Evolutionary conservation across 2,329 filamentous ascomycete species (phyloP), one percentile per base, ranked within the genome.

Genomic region (Curvularia sp.): DNA sequence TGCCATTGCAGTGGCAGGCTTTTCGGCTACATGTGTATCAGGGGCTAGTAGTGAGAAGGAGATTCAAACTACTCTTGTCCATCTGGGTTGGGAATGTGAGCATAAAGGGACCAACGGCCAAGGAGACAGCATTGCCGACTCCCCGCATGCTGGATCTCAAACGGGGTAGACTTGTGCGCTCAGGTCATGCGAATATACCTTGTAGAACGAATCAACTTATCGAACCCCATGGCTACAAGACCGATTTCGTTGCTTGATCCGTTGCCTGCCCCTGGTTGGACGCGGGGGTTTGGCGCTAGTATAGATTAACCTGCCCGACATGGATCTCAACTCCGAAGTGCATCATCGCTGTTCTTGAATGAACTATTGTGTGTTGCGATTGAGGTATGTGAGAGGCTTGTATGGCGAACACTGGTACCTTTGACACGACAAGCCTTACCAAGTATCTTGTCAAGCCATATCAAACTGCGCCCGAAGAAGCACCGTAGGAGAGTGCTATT

Each of bases 1-100:
- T 28, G 58, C 58, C 61, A 64, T 69, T 43, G 62, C 66, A 28
- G 28, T 28, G 6, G 24, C 9, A 12, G 7, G 28, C 6, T 20
- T 33, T 13, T 5, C 7, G 28, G 7, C 30, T 13, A 5, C 5
- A 48, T 48, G 18, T 24, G 10, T 31, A 22, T 44, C n/a, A 10
- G 9, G 22, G 13, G 15, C 15, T n/a, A 13, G 24, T 5, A n/a
- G 24, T 28, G 24, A 44, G 13, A 13, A 44, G 13, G 22, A 18
- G 7, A 28, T 44, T 31, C 33, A 12, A 43, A 31, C 22, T 46
- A 31, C 26, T 44, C 42, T 44, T 28, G 1, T 38, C 33, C 10
- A 4, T 48, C 18, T 12, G 30, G 20, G 28, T 22, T 35, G 20
- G 5, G 12, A 18, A 28, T 24, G 4, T 26, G 35, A 30, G 24